These are phyloP conservation scores for Peronospora destructor DNA, from an alignment of 352 stramenopile species.

Conservation along the genomic window DNA sequence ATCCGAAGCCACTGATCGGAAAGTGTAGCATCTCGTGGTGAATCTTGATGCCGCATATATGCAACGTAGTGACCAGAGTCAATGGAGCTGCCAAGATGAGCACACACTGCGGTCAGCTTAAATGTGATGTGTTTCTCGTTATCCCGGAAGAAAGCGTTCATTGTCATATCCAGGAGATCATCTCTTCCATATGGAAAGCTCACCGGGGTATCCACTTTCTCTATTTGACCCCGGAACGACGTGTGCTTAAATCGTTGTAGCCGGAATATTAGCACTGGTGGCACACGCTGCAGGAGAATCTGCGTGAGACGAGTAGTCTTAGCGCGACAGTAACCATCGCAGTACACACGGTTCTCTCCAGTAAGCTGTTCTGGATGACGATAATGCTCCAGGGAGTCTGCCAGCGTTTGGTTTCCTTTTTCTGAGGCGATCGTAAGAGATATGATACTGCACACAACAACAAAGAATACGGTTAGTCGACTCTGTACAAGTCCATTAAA, in stretches of 20 bases:
- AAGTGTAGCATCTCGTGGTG: neutral
- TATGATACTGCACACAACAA: slow-evolving; percentile 38
- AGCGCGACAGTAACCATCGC: slow-evolving; percentile 49
- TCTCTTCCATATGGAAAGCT: slow-evolving; percentile 44
- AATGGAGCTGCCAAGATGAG: slow-evolving; percentile 55
- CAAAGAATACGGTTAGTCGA: slow-evolving; percentile 2
- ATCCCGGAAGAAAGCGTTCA: slow-evolving; percentile 59
- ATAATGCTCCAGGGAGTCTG: slow-evolving; percentile 47
- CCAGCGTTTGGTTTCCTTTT: slow-evolving; percentile 37
- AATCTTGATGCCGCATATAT: slow-evolving; percentile 32
- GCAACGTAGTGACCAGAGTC: slow-evolving; percentile 73
- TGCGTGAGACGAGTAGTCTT: slow-evolving; percentile 71
- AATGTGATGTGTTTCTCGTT: slow-evolving; percentile 39
- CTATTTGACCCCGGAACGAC: slow-evolving; percentile 18
- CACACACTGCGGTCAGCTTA: slow-evolving; percentile 58
- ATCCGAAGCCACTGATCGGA: slow-evolving; percentile 54
- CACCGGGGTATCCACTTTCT: slow-evolving; percentile 54
- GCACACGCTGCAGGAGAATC: slow-evolving; percentile 57
- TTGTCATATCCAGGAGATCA: slow-evolving; percentile 49
- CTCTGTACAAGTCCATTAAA: neutral
- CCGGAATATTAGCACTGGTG: slow-evolving; percentile 48
- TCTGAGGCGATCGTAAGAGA: slow-evolving; percentile 48
- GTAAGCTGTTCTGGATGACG: slow-evolving; percentile 51
- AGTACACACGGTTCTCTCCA: slow-evolving; percentile 65
- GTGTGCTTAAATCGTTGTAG: slow-evolving; percentile 68